Conservation (phyloP, 2,329 filamentous ascomycete species). For the Ophiosphaerella herpotricha region DNA sequence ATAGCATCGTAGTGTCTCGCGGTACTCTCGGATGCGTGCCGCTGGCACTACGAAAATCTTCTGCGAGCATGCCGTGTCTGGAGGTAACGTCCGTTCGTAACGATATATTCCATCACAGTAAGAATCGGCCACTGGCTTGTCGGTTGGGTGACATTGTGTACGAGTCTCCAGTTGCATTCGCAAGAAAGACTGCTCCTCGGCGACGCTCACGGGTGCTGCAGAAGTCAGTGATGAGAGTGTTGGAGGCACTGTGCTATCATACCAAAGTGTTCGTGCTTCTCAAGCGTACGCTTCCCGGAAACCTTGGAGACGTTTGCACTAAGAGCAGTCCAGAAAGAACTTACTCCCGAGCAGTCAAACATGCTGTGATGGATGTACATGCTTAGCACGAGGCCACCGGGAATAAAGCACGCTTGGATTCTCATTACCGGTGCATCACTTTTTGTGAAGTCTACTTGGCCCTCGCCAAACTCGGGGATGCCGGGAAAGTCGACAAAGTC, state of each 20-base stretch:
- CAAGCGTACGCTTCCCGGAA: constrained; percentile 18
- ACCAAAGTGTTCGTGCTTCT: constrained; percentile 14
- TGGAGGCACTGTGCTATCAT: constrained; percentile 1
- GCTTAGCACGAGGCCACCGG: constrained; percentile 42
- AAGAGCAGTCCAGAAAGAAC: constrained; percentile 32
- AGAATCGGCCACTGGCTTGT: constrained; percentile 26
- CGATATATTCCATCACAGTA: constrained; percentile 32
- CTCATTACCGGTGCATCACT: constrained; percentile 36
- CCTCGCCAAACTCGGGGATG: constrained; percentile 33
- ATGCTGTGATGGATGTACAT: constrained; percentile 41
- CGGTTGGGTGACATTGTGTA: constrained; percentile 6
- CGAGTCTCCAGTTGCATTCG: constrained; percentile 29
- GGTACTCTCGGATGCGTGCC: constrained; percentile 29
- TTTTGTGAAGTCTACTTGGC: constrained; percentile 29
- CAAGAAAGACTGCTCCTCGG: constrained; percentile 28
- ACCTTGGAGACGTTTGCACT: constrained; percentile 28
- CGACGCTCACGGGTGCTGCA: constrained; percentile 21
- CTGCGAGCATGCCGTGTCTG: constrained; percentile 30
- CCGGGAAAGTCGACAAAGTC: constrained; percentile 33
- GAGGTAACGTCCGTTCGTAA: constrained; percentile 34
- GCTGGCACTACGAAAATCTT: constrained; percentile 37
- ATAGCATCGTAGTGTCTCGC: constrained; percentile 25
- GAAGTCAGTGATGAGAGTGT: constrained; percentile 11
- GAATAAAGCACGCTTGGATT: constrained; percentile 41
- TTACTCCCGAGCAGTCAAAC: constrained; percentile 38